These are phyloP conservation scores for Aspergillus pseudoviridinutans DNA, from an alignment of 2,329 filamentous ascomycete genomes.

Conservation along the genomic window DNA sequence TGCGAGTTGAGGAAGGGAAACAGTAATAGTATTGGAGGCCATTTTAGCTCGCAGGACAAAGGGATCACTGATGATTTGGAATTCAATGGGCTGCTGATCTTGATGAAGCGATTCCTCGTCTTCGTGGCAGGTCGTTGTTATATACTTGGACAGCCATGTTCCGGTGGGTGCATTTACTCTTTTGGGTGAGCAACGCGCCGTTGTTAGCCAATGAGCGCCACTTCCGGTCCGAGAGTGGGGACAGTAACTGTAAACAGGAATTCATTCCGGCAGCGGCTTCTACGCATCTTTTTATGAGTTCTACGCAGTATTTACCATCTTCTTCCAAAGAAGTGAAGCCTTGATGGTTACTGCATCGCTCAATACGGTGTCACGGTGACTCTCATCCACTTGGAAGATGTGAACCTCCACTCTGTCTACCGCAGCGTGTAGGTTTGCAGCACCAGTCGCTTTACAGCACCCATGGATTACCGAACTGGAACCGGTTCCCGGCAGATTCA, in stretches of 20 bases:
- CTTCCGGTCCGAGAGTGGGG: neutral
- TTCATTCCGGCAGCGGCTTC: neutral
- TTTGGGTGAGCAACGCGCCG: neutral
- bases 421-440: too few relatives aligned
- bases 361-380: neutral
- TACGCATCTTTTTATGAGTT: too few relatives aligned
- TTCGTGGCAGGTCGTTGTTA: neutral
- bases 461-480: too few relatives aligned
- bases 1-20: constrained; percentile 29
- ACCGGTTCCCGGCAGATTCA: too few relatives aligned
- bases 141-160: neutral
- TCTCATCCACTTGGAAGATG: too few relatives aligned
- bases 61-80: neutral
- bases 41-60: neutral
- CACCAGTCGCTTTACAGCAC: too few relatives aligned
- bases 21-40: constrained; percentile 20
- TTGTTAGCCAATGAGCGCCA: neutral
- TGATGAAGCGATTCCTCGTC: neutral
- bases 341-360: neutral
- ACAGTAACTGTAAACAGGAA: neutral
- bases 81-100: neutral
- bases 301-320: too few relatives aligned
- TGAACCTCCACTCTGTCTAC: neutral
- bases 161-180: neutral
- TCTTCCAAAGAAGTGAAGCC: neutral